These are phyloP conservation scores for Pontederia crassipes DNA, from an alignment of 176 grass and related monocot species.

Conservation along the genomic window DNA sequence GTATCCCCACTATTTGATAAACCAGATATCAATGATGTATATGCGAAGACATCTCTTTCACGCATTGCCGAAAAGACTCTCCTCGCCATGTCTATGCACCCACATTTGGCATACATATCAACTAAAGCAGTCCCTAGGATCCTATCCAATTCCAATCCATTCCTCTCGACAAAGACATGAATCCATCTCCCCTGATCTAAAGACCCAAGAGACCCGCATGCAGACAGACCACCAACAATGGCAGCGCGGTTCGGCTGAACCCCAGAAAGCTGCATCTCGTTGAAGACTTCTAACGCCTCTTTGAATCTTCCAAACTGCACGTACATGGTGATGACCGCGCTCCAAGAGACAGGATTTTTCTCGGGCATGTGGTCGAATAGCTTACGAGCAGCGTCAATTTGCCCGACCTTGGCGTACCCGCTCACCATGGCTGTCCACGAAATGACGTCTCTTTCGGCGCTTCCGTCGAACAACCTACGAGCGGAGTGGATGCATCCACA, in stretches of 20 bases:
- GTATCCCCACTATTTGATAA: constrained; percentile 39
- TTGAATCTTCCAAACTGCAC: constrained; percentile 26
- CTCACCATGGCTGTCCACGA: constrained; percentile 43
- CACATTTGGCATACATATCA: constrained; percentile 23
- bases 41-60: constrained; percentile 38
- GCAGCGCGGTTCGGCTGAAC: constrained; percentile 37
- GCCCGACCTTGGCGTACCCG: constrained; percentile 14
- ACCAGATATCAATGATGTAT: constrained; percentile 55
- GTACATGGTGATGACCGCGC: constrained; percentile 41
- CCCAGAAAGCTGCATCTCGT: constrained; percentile 23
- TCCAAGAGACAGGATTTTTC: constrained; percentile 39
- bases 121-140: constrained; percentile 25
- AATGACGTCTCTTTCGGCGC: constrained; percentile 20
- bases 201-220: constrained; percentile 41
- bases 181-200: constrained; percentile 58
- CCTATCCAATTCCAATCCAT: not conserved
- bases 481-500: constrained; percentile 23
- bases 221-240: constrained; percentile 21
- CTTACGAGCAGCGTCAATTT: constrained; percentile 7
- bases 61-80: constrained; percentile 27
- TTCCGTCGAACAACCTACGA: constrained; percentile 22
- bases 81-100: constrained; percentile 26
- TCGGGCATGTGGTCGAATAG: constrained; percentile 51
- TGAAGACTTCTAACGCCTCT: constrained; percentile 32
- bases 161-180: constrained; percentile 20